These are phyloP conservation scores for Aspergillus awamori DNA, from an alignment of 2,329 filamentous ascomycete genomes.

Conservation along the genomic window DNA sequence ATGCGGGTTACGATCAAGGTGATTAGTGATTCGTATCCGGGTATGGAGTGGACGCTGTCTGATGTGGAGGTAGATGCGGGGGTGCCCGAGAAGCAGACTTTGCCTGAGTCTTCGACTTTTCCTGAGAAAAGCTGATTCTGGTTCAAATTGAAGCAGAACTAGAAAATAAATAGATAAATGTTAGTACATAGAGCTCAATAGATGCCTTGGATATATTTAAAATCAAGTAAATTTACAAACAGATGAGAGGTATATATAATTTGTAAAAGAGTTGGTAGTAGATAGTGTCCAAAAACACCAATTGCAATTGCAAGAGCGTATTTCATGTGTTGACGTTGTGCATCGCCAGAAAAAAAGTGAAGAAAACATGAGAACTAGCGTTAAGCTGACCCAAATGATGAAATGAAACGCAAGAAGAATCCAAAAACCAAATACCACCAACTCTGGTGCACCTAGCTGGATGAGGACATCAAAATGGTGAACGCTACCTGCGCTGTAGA, in stretches of 20 bases:
- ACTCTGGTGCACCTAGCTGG: neutral
- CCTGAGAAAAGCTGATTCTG: slow-evolving; percentile 17
- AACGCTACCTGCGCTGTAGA: slow-evolving; percentile 6
- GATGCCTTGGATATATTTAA: neutral
- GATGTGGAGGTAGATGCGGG: slow-evolving; percentile 55
- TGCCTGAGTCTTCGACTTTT: slow-evolving; percentile 20
- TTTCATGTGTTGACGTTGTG: neutral
- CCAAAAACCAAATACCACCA: neutral
- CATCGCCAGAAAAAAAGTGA: neutral
- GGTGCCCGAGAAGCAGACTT: slow-evolving; percentile 29
- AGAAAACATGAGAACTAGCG: neutral
- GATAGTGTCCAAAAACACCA: neutral
- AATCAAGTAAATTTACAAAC: neutral
- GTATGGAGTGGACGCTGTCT: slow-evolving; percentile 64
- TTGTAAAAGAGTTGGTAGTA: no score
- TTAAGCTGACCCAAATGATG: neutral
- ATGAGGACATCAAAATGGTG: neutral
- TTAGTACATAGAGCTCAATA: neutral
- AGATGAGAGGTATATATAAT: no score
- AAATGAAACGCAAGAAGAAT: neutral
- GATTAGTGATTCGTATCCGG: slow-evolving; percentile 85
- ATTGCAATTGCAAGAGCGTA: neutral
- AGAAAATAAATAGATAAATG: neutral
- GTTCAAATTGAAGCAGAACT: neutral
- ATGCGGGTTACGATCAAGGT: slow-evolving; percentile 72